phyloP scores from a whole-genome alignment of 129 eudicot genomes.

The Artemisia tridentata region DNA sequence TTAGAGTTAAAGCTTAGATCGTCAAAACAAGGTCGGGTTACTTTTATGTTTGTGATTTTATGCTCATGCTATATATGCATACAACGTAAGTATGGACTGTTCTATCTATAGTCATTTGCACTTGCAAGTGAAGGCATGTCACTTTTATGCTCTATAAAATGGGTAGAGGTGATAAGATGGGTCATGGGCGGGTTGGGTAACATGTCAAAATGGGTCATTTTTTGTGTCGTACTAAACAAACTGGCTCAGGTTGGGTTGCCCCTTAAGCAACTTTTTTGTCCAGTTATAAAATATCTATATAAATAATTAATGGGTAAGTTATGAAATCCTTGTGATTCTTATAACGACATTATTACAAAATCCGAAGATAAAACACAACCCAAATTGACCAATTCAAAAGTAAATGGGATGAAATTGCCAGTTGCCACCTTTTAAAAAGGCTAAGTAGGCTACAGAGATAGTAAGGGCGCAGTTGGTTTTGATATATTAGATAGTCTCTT shows the following conservation, averaged over 20 bases:
- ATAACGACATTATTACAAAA: not conserved
- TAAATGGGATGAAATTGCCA: slow-evolving; percentile 10
- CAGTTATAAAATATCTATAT: not conserved
- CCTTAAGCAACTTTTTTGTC: not conserved
- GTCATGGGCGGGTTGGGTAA: not conserved
- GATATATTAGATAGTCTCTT: slow-evolving; percentile 9
- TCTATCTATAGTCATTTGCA: not conserved
- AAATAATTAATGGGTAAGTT: not conserved
- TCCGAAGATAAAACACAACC: not conserved
- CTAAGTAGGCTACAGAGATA: slow-evolving; percentile 14
- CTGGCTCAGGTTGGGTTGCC: not conserved
- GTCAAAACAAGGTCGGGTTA: not conserved
- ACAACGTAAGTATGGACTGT: not conserved
- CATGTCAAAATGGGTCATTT: not conserved
- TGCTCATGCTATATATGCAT: not conserved
- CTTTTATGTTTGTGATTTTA: not conserved
- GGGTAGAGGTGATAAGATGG: not conserved
- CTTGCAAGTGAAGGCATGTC: not conserved
- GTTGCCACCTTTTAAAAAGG: not conserved
- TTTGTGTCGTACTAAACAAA: not conserved
- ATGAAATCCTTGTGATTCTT: not conserved
- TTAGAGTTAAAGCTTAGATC: not conserved
- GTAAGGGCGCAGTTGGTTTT: slow-evolving; percentile 2
- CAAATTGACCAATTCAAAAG: not conserved
- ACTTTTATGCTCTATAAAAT: slow-evolving; percentile 5